These are phyloP conservation scores for Tricholoma flavovirens DNA, from an alignment of 768 basidiomycete species.

Conservation along the genomic window DNA sequence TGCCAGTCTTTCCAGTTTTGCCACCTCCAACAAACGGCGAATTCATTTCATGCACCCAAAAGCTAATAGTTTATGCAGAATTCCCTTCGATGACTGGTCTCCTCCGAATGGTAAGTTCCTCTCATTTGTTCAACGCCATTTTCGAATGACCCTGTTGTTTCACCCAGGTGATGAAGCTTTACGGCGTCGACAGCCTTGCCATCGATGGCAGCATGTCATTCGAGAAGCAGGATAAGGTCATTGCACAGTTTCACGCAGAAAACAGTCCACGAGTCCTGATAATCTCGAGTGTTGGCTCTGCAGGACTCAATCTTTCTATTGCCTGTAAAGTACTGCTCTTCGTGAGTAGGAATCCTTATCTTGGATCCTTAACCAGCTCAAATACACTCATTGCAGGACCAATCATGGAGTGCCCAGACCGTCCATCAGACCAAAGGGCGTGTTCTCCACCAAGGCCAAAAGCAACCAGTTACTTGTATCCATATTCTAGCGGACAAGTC, in stretches of 20 bases:
- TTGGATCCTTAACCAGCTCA: too few species aligned
- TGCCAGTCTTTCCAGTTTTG: slow-evolving; percentile 9
- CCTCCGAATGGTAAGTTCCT: slow-evolving; percentile 17
- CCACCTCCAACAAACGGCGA: too few species aligned
- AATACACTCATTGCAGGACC: slow-evolving; percentile 15
- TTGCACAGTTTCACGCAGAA: slow-evolving; percentile 10
- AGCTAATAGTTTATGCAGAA: slow-evolving; percentile 18
- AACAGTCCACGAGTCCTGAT: slow-evolving; percentile 8
- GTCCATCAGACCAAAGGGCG: slow-evolving; percentile 22
- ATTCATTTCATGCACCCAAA: too few species aligned
- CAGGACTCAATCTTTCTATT: slow-evolving; percentile 11
- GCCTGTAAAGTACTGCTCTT: slow-evolving; percentile 9
- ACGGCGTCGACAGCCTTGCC: not conserved
- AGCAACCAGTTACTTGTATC: slow-evolving; percentile 13
- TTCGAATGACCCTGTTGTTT: not conserved
- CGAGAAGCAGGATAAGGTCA: slow-evolving; percentile 6
- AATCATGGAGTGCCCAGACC: slow-evolving; percentile 25
- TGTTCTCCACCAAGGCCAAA: slow-evolving; percentile 22
- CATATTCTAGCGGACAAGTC: slow-evolving; percentile 21
- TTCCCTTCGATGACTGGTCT: slow-evolving; percentile 16
- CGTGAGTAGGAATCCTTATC: too few species aligned
- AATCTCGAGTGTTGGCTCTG: slow-evolving; percentile 12
- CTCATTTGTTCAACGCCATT: too few species aligned
- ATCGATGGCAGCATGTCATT: slow-evolving; percentile 14
- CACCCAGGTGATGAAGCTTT: slow-evolving; percentile 2